These are phyloP conservation scores for Symbiotaphrina buchneri DNA, from an alignment of 495 filamentous ascomycete species.

Conservation along the genomic window DNA sequence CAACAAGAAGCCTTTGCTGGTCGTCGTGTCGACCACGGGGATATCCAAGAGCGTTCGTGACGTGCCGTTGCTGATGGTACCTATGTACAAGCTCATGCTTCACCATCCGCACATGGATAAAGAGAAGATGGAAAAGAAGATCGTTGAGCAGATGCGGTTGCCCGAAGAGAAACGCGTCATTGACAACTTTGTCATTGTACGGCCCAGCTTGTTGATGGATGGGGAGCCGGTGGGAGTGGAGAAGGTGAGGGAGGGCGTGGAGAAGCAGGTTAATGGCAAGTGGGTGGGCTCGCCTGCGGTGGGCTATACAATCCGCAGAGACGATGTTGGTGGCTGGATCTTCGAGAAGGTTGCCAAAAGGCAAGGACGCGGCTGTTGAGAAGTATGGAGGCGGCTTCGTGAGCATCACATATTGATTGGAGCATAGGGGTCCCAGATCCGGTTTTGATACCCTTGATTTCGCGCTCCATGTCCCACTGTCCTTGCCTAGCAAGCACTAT, in stretches of 20 bases:
- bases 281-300: not conserved
- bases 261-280: not conserved
- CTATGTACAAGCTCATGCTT: slow-evolving; percentile 27
- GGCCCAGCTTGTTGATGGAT: slow-evolving; percentile 18
- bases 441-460: too few relatives aligned
- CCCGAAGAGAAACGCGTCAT: slow-evolving; percentile 11
- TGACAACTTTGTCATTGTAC: slow-evolving; percentile 22
- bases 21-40: slow-evolving; percentile 30
- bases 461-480: too few relatives aligned
- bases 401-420: too few relatives aligned
- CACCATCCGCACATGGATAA: slow-evolving; percentile 34
- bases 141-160: slow-evolving; percentile 9
- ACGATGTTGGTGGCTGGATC: slow-evolving; percentile 4
- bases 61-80: slow-evolving; percentile 22
- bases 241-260: slow-evolving; percentile 1
- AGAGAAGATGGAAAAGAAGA: slow-evolving; percentile 26
- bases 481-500: too few relatives aligned
- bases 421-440: too few relatives aligned
- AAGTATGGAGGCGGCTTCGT: too few relatives aligned
- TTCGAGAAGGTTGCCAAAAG: slow-evolving; percentile 3
- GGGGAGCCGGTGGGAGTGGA: slow-evolving; percentile 3
- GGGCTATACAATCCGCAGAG: slow-evolving; percentile 3
- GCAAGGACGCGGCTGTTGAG: slow-evolving; percentile 1
- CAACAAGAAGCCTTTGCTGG: slow-evolving; percentile 17
- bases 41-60: slow-evolving; percentile 23